These are phyloP conservation scores for Cystobasidium tubakii DNA, from an alignment of 768 basidiomycete species.

Conservation along the genomic window DNA sequence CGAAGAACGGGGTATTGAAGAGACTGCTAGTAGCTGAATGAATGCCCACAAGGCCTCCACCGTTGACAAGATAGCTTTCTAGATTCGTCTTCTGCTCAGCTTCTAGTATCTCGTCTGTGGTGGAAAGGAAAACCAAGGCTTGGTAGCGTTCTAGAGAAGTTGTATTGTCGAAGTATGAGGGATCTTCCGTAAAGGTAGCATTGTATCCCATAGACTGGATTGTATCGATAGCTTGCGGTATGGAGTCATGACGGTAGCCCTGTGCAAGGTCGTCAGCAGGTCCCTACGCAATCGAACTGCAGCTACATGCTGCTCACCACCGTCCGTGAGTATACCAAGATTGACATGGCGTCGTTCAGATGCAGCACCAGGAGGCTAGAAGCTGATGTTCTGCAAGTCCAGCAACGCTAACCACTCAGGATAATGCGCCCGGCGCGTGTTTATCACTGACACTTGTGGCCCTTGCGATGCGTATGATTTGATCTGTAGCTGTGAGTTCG, in stretches of 20 bases:
- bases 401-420: no score
- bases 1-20: conserved; percentile 29
- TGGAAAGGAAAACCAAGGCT: conserved; percentile 19
- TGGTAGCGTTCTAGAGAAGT: conserved; percentile 37
- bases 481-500: no score
- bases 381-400: no score
- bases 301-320: background rate
- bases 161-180: conserved; percentile 18
- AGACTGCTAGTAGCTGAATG: conserved; percentile 33
- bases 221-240: conserved; percentile 7
- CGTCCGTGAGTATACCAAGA: conserved; percentile 26
- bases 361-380: background rate
- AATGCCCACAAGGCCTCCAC: conserved; percentile 35
- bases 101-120: conserved; percentile 34
- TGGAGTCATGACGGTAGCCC: conserved; percentile 30
- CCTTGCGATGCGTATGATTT: no score
- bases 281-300: background rate
- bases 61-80: conserved; percentile 18
- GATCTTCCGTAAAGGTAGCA: conserved; percentile 29
- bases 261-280: background rate
- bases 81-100: conserved; percentile 22
- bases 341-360: conserved; percentile 1
- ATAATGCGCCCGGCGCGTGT: no score
- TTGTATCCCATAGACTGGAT: conserved; percentile 31
- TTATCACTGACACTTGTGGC: no score